phyloP scores from a whole-genome alignment of 176 grass and related monocot species.

The Lolium rigidum region DNA sequence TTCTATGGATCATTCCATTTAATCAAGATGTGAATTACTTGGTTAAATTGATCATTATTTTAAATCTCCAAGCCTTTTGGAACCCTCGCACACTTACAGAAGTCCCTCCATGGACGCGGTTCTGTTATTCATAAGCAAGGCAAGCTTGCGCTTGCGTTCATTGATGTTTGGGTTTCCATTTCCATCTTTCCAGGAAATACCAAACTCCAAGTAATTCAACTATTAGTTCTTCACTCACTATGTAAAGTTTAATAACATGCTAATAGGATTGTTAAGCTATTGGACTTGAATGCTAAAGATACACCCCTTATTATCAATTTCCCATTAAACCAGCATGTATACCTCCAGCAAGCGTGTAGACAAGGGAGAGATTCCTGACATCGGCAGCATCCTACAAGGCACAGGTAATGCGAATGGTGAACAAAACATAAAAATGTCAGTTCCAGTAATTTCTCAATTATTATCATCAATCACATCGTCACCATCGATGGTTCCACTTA shows the following conservation, averaged over 20 bases:
- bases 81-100: conserved; percentile 4
- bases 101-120: background rate
- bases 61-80: background rate
- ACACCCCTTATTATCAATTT: background rate
- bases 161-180: background rate
- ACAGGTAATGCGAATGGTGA: background rate
- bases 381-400: conserved; percentile 72
- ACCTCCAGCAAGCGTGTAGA: conserved; percentile 93
- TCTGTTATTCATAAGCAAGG: background rate
- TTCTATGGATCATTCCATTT: background rate
- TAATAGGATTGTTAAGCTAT: background rate
- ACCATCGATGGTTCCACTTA: background rate
- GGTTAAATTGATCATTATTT: background rate
- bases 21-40: background rate
- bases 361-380: conserved; percentile 90
- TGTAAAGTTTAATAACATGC: background rate
- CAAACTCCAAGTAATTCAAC: background rate
- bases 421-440: background rate
- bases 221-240: background rate
- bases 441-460: background rate
- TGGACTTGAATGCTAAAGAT: background rate
- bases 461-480: background rate
- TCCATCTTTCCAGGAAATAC: background rate
- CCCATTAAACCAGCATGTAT: background rate
- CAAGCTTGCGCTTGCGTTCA: background rate